These are phyloP conservation scores for Suillus plorans DNA, from an alignment of 768 basidiomycete genomes.

Conservation along the genomic window DNA sequence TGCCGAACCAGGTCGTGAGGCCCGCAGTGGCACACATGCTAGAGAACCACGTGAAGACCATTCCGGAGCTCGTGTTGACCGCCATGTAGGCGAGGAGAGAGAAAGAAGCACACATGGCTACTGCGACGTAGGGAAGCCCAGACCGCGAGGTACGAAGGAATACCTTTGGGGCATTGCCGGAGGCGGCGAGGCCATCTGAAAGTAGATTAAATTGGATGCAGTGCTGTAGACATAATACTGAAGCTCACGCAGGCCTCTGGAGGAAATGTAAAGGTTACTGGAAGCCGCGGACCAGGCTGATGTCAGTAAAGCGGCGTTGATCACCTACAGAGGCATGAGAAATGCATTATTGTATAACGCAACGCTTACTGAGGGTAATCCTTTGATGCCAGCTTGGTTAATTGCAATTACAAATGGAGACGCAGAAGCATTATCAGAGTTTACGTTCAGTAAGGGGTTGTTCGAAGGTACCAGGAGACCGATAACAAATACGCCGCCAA, in stretches of 20 bases:
- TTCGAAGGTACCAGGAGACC: constrained; percentile 51
- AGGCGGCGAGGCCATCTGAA: constrained; percentile 52
- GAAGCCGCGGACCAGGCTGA: constrained; percentile 43
- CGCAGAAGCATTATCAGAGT: constrained; percentile 39
- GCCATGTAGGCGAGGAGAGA: constrained; percentile 43
- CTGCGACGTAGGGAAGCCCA: constrained; percentile 47
- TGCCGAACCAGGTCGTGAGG: constrained; percentile 44
- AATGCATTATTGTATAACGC: neutral
- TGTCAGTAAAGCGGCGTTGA: constrained; percentile 44
- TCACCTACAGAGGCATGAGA: constrained; percentile 18
- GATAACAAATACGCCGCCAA: constrained; percentile 44
- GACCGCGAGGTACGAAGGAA: constrained; percentile 39
- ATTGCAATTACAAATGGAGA: constrained; percentile 63
- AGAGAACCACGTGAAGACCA: constrained; percentile 44
- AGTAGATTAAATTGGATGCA: constrained; percentile 17
- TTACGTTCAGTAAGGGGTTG: constrained; percentile 39
- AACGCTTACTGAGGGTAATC: constrained; percentile 44
- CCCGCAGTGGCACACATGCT: constrained; percentile 38
- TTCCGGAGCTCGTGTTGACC: constrained; percentile 31
- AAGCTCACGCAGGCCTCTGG: constrained; percentile 37
- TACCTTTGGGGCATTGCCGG: constrained; percentile 53
- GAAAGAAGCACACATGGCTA: constrained; percentile 29
- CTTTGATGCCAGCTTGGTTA: constrained; percentile 54
- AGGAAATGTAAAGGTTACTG: constrained; percentile 40
- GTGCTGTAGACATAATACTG: neutral